phyloP scores from a whole-genome alignment of 1,284 basidiomycete species.

The Leccinum pachyderme region DNA sequence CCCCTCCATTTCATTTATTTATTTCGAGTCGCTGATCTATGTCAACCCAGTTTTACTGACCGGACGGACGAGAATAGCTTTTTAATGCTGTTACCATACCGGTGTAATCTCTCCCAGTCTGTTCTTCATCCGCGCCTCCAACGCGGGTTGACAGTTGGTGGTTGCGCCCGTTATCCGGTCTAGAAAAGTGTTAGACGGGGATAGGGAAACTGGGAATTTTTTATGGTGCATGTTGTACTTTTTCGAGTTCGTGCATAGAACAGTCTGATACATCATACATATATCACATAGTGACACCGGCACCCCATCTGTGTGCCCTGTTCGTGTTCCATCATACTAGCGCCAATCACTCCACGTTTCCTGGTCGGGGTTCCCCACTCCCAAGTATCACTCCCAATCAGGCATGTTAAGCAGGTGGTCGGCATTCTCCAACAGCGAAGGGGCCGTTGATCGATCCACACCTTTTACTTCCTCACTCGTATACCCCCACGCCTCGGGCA shows the following conservation, averaged over 20 bases:
- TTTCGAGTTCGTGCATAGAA: not conserved
- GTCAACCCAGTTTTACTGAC: conserved; percentile 26
- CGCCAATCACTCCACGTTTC: not conserved
- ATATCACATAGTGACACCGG: not conserved
- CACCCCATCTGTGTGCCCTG: too few relatives aligned
- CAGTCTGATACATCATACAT: not conserved
- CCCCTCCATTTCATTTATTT: not conserved
- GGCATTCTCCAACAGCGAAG: conserved; percentile 5
- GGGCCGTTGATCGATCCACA: not conserved
- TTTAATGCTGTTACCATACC: conserved; percentile 1
- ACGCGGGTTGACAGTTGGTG: not conserved
- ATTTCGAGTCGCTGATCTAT: not conserved
- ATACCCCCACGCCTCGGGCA: conserved; percentile 26
- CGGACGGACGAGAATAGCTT: not conserved
- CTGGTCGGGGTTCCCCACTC: not conserved
- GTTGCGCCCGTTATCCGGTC: not conserved
- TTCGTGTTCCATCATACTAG: not conserved
- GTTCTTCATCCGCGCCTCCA: not conserved
- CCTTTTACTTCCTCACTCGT: not conserved
- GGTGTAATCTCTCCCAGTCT: not conserved
- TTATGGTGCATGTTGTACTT: not conserved
- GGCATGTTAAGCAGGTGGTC: not conserved
- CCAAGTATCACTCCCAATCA: not conserved
- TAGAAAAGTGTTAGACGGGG: not conserved
- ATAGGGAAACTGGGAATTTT: not conserved